Base-by-base conservation (phyloP, 257 asterid species). In the Plectranthus barbatus region DNA sequence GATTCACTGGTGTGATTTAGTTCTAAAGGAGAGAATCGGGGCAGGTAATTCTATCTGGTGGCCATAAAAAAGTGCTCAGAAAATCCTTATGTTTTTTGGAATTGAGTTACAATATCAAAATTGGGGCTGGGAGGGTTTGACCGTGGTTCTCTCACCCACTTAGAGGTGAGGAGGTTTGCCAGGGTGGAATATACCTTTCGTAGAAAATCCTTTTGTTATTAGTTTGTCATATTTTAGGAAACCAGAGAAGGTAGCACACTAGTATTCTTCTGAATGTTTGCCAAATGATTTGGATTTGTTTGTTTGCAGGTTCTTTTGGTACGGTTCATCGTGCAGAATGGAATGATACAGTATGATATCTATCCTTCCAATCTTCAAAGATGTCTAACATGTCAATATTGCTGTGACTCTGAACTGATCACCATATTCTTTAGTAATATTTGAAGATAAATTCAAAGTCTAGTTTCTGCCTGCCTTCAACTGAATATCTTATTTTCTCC, bases 321-420 rank as follows among this genome's bases (percentile, higher is more conserved):
- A 83, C 83, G 11, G 97, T 90, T 68, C 90, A 82, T 56, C 97
- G 91, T 74, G 97, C 92, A 70, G 97, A 86, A 68, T 90, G 97
- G 97, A 80, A 86, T 80, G 97, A 84, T 58, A 79, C 81, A 29
- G 97, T 90, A 83, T 84, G 95, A 66, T 44, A 54, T 66, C 61
- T 56, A 15, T 67, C 72, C 72, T 70, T 74, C 44, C 42, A 54
- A 54, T 60, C 39, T 55, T 53, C 34, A 31, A 50, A 51, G 45
- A 21, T 47, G 65, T 62, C 21, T n/a, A 40, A 55, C 47, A 14
- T 65, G 5, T 41, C 5, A 26, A 12, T 68, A 52, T 51, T n/a
- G 37, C 33, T 49, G 39, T 67, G 62, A 50, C 48, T 62, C 57
- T 44, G 60, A 56, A 36, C 56, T 73, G 24, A 24, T 36, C 33